Evolutionary conservation across 768 basidiomycete genomes (phyloP).

Genomic region (Kwoniella europaea): DNA sequence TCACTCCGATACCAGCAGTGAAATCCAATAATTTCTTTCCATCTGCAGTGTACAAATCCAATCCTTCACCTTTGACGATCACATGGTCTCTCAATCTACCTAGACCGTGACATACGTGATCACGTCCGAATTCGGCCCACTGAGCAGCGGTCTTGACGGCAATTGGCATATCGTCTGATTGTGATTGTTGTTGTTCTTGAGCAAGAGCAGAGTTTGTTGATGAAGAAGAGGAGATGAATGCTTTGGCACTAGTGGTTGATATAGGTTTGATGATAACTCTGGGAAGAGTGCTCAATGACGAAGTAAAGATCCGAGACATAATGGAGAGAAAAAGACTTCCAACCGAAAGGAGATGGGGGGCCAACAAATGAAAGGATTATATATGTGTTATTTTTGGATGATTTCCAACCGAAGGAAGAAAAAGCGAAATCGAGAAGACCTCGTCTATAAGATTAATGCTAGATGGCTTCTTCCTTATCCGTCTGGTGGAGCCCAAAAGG

Average conservation of each 20-base stretch:
- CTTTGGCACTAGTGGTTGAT: conserved; percentile 1
- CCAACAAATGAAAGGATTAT: background rate
- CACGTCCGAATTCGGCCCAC: conserved; percentile 55
- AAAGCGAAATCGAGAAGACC: background rate
- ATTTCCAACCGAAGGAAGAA: conserved; percentile 1
- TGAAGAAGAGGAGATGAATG: conserved; percentile 13
- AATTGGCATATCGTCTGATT: conserved; percentile 33
- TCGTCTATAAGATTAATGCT: background rate
- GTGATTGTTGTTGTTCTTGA: conserved; percentile 10
- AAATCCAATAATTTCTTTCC: conserved; percentile 81
- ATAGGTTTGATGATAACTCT: background rate
- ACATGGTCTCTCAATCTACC: conserved; percentile 55
- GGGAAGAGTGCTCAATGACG: background rate
- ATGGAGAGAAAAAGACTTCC: background rate
- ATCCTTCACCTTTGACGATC: conserved; percentile 62
- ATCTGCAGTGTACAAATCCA: conserved; percentile 73
- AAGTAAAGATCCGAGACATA: background rate
- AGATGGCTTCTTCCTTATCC: background rate
- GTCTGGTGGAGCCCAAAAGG: background rate
- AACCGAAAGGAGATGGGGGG: background rate
- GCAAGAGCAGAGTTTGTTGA: conserved; percentile 19
- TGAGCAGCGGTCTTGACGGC: conserved; percentile 50
- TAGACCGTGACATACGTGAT: conserved; percentile 57
- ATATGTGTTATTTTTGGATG: background rate
- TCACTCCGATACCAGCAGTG: conserved; percentile 79